Evolutionary conservation across 768 basidiomycete genomes (phyloP), one percentile per base, ranked within the genome.

Genomic region (Mycena indigotica): DNA sequence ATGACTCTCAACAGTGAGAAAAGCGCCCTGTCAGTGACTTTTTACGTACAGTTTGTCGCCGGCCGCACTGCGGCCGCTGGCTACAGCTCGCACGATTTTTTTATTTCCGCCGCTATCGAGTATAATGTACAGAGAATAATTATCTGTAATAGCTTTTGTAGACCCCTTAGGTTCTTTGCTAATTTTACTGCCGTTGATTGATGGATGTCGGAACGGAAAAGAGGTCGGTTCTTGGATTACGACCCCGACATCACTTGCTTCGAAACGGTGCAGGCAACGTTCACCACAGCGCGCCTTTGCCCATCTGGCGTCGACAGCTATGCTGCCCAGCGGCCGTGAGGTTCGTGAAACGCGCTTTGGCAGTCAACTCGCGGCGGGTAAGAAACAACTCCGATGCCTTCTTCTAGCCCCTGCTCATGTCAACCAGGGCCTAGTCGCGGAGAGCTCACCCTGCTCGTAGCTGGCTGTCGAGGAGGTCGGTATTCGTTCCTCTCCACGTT

Each of bases 381-480:
- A 40, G 40, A 58, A 59, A 64, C n/a, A n/a, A n/a, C n/a, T n/a
- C n/a, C 50, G 21, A 6, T 55, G 41, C 16, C 21, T 48, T n/a
- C 32, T 46, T 28, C 50, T 49, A 25, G 12, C 23, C 39, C 48
- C 23, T 41, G 29, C 46, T 45, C 54, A 58, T 58, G 32, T n/a
- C 56, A 35, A 35, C 8, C 17, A 54, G 58, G 54, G 19, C 48
- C 44, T 24, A 26, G 44, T 55, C 44, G 35, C 41, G 19, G 51
- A 56, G 75, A 76, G 32, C 82, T 83, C 77, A 86, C 87, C 65
- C 76, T 93, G 72, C 87, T 93, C 77, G 89, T 91, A 68, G 91
- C 90, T 56, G 91, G 91, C 51, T 85, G 84, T 69, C 80, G 87
- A 75, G 86, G 88, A 75, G 89, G 82, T 76, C 57, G 66, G 80